These are phyloP conservation scores for Pontederia crassipes DNA, from an alignment of 176 grass and related monocot genomes.

Conservation along the genomic window DNA sequence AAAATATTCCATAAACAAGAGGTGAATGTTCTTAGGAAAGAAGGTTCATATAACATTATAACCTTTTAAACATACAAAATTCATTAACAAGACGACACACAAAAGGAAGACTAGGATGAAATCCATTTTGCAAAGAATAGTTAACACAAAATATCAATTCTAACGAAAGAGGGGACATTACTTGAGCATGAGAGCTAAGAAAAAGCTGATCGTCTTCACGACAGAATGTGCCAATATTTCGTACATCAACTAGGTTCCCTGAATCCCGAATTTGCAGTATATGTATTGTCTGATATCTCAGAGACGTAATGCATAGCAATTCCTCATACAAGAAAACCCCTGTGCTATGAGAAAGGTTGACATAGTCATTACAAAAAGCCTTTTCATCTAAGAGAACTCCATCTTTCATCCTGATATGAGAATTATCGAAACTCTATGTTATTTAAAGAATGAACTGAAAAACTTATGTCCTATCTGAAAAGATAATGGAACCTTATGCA, in stretches of 20 bases:
- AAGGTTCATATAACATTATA: no score
- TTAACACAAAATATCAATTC: slow-evolving; percentile 2
- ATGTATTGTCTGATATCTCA: slow-evolving; percentile 91
- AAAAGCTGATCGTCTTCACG: slow-evolving; percentile 82
- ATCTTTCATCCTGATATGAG: slow-evolving; percentile 61
- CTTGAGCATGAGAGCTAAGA: slow-evolving; percentile 87
- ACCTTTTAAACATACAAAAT: no score
- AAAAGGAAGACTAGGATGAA: no score
- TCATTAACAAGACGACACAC: no score
- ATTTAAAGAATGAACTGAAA: slow-evolving; percentile 27
- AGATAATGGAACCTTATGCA: neutral
- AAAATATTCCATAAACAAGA: no score
- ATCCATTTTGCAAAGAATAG: neutral
- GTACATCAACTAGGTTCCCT: slow-evolving; percentile 87
- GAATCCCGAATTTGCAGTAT: slow-evolving; percentile 82
- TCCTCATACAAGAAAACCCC: slow-evolving; percentile 93
- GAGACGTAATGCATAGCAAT: slow-evolving; percentile 82
- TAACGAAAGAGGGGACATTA: slow-evolving; percentile 6
- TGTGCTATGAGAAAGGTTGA: slow-evolving; percentile 81
- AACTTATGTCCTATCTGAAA: neutral
- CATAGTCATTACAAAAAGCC: slow-evolving; percentile 83
- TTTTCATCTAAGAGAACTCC: slow-evolving; percentile 75
- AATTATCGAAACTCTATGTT: slow-evolving; percentile 25
- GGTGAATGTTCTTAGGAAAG: no score
- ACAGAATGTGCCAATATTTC: slow-evolving; percentile 79